A percentile compares a stretch with the other conserved stretches of the same genome.
These are phyloP conservation scores for Populus hybrid DNA, from an alignment of 441 rosid species.

Conservation along the genomic window DNA sequence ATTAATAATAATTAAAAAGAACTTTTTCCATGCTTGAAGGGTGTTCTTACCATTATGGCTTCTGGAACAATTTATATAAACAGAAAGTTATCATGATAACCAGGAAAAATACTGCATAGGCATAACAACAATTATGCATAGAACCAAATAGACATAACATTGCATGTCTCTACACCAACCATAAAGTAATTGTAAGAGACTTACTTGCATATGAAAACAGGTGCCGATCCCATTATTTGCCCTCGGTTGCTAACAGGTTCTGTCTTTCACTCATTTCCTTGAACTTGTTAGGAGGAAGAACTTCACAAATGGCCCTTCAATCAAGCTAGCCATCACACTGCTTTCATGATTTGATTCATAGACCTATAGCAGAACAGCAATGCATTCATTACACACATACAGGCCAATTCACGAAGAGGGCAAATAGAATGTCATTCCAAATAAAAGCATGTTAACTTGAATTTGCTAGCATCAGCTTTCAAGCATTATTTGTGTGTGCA, in stretches of 20 bases:
- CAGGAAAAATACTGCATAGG: not conserved
- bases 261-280: constrained; percentile 45
- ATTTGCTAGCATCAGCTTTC: not conserved
- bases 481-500: not conserved
- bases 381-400: constrained; percentile 6
- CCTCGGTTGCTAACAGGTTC: constrained; percentile 37
- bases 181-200: constrained; percentile 14
- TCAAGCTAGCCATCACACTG: constrained; percentile 44
- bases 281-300: constrained; percentile 52
- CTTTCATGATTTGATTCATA: constrained; percentile 63
- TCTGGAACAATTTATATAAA: not conserved
- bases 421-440: not conserved
- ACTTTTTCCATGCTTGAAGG: no score
- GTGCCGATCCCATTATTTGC: constrained; percentile 27
- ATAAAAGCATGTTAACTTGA: not conserved
- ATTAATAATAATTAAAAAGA: no score
- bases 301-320: constrained; percentile 64
- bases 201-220: constrained; percentile 66
- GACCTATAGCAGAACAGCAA: constrained; percentile 41
- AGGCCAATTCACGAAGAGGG: constrained; percentile 7
- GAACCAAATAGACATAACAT: not conserved
- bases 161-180: constrained; percentile 1
- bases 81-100: not conserved
- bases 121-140: not conserved
- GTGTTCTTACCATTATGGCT: no score